Conservation (phyloP, 73 alveolate genomes). For the Stentor coeruleus region DNA sequence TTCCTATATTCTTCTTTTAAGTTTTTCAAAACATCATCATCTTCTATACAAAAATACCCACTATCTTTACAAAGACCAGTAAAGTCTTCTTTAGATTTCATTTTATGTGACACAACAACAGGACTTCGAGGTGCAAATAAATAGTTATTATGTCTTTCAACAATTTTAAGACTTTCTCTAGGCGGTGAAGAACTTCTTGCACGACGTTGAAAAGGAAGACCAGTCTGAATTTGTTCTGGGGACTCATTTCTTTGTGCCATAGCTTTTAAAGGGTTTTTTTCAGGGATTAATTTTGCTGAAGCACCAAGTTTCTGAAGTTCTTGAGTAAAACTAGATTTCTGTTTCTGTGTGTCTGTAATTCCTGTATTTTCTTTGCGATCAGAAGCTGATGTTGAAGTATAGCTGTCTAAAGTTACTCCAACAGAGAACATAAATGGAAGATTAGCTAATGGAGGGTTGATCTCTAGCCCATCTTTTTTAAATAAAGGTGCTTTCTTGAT, state of each 20-base stretch:
- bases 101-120: neutral
- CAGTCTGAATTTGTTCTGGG: neutral
- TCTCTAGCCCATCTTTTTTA: neutral
- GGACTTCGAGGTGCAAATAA: conserved; percentile 1
- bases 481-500: neutral
- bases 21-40: neutral
- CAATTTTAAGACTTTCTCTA: neutral
- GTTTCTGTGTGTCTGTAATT: neutral
- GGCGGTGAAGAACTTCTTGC: conserved; percentile 12
- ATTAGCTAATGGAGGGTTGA: neutral
- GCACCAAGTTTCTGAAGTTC: neutral
- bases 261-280: neutral
- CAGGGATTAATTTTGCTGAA: neutral
- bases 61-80: conserved; percentile 2
- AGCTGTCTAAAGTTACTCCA: neutral
- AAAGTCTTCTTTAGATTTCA: neutral
- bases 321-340: neutral
- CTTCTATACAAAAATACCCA: neutral
- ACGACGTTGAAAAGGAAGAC: conserved; percentile 15
- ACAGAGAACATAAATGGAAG: neutral
- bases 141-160: neutral
- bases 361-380: neutral
- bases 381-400: neutral
- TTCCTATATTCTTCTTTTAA: conserved; percentile 16
- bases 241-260: neutral